These are phyloP conservation scores for Vigna nakashimae DNA, from an alignment of 306 rosid species.

Conservation along the genomic window DNA sequence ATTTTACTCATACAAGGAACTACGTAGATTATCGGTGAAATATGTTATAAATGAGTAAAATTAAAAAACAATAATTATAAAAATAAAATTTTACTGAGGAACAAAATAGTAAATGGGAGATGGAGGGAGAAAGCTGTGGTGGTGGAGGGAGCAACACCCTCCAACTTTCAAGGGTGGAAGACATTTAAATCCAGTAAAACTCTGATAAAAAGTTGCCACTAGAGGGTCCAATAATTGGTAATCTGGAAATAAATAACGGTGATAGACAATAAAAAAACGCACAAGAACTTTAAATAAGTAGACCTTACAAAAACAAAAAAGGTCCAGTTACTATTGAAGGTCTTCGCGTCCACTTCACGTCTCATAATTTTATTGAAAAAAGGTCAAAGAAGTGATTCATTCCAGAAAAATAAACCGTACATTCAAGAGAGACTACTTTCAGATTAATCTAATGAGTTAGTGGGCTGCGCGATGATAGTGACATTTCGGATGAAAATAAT, in stretches of 20 bases:
- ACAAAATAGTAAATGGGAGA: no score
- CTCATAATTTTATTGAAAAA: background rate
- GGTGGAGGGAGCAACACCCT: no score
- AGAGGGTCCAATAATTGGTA: background rate
- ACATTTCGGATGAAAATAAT: constrained; percentile 26
- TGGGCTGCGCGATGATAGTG: background rate
- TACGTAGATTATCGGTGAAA: no score
- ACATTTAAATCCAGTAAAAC: background rate
- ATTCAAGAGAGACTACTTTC: constrained; percentile 2
- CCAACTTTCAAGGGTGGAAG: background rate
- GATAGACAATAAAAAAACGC: background rate
- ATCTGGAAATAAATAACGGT: background rate
- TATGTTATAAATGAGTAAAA: no score
- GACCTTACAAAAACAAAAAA: background rate
- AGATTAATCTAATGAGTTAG: background rate
- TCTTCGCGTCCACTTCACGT: no score
- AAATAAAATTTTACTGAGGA: no score
- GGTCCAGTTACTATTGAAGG: background rate
- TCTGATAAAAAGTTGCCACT: background rate
- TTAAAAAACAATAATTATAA: no score
- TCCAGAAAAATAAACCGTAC: background rate
- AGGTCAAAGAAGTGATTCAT: background rate
- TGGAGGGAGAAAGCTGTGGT: no score
- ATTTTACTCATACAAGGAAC: no score
- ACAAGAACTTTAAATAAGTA: background rate